Conservation (phyloP, 441 rosid species). For the Gossypium trilobum region DNA sequence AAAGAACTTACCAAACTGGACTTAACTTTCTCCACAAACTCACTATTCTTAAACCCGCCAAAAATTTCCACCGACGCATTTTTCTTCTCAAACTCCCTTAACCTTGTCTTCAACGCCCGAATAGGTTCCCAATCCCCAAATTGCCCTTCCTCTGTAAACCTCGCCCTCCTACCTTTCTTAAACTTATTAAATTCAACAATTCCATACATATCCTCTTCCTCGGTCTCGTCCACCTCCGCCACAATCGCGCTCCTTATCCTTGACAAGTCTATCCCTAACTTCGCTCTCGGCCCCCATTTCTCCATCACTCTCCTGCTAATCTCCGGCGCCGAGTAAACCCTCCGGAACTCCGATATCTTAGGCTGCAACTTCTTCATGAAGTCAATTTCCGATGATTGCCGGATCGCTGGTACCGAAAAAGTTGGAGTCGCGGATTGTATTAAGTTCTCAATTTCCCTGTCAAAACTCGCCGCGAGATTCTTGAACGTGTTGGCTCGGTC, state of each 20-base stretch:
- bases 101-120: constrained; percentile 49
- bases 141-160: constrained; percentile 39
- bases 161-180: constrained; percentile 19
- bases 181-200: constrained; percentile 34
- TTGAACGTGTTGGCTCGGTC: constrained; percentile 75
- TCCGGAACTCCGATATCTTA: constrained; percentile 70
- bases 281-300: constrained; percentile 76
- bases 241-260: constrained; percentile 71
- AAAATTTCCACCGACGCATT: constrained; percentile 44
- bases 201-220: constrained; percentile 28
- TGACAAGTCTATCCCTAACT: constrained; percentile 65
- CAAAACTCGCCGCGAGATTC: constrained; percentile 72
- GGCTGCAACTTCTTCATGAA: constrained; percentile 84
- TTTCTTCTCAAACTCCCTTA: constrained; percentile 73
- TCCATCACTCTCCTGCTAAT: constrained; percentile 74
- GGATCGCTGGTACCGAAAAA: constrained; percentile 39
- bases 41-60: constrained; percentile 59
- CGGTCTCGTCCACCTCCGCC: constrained; percentile 42
- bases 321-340: constrained; percentile 91
- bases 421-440: constrained; percentile 53
- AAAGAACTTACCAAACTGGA: constrained; percentile 60
- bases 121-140: constrained; percentile 72
- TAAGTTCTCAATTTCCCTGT: constrained; percentile 78
- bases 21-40: constrained; percentile 72
- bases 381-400: constrained; percentile 49